Conservation (phyloP, 2,329 filamentous ascomycete genomes). For the Aspergillus neoniger region DNA sequence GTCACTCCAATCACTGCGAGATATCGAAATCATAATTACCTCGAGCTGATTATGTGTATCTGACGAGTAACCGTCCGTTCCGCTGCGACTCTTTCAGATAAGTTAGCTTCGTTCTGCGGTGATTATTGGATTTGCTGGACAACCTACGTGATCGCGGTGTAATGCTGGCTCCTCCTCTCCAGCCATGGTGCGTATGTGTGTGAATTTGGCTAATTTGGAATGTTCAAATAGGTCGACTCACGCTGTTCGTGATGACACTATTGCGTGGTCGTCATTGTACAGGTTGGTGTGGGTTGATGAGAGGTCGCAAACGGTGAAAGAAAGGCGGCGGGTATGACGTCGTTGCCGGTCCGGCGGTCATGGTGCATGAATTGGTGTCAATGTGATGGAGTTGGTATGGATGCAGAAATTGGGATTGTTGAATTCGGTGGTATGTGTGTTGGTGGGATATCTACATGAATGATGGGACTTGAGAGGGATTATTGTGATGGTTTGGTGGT, state of each 20-base stretch:
- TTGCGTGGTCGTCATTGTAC: not conserved
- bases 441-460: too few relatives aligned
- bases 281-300: slow-evolving; percentile 11
- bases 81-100: slow-evolving; percentile 31
- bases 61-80: slow-evolving; percentile 30
- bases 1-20: not conserved
- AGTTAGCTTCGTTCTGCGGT: slow-evolving; percentile 8
- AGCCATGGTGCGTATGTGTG: too few relatives aligned
- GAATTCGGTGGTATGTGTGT: too few relatives aligned
- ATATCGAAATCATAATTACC: slow-evolving; percentile 22
- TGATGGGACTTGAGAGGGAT: too few relatives aligned
- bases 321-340: slow-evolving; percentile 31
- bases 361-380: not conserved
- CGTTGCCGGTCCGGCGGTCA: slow-evolving; percentile 8
- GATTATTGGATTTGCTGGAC: not conserved
- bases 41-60: slow-evolving; percentile 41
- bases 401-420: too few relatives aligned
- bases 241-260: not conserved
- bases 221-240: not conserved
- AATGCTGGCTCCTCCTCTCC: not conserved
- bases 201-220: too few relatives aligned
- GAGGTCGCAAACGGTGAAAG: slow-evolving; percentile 15
- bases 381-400: too few relatives aligned
- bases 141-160: slow-evolving; percentile 24
- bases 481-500: too few relatives aligned